These are phyloP conservation scores for Yarrowia deformans DNA, from an alignment of 805 yeast genomes.

Conservation along the genomic window DNA sequence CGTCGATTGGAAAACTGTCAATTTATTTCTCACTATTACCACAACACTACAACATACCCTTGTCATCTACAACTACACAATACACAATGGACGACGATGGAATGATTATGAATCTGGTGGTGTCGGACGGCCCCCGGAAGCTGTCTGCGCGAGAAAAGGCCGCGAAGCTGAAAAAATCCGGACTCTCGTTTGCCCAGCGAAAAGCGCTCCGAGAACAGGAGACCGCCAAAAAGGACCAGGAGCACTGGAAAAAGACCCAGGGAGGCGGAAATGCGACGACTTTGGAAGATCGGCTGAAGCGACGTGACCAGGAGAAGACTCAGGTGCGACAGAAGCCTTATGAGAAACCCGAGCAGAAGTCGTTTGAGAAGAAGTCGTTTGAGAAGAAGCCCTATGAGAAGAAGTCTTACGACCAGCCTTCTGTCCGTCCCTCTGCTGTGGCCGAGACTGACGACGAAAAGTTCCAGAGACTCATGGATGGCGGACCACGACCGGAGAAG, in stretches of 20 bases:
- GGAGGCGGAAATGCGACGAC: slow-evolving; percentile 1
- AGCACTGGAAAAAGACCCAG: slow-evolving; percentile 67
- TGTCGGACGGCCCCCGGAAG: slow-evolving; percentile 50
- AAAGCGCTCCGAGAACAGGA: slow-evolving; percentile 16
- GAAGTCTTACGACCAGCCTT: not conserved
- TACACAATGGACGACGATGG: slow-evolving; percentile 59
- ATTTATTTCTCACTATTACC: too few species aligned
- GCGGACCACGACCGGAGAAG: not conserved
- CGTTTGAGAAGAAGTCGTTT: not conserved
- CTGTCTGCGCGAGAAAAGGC: slow-evolving; percentile 42
- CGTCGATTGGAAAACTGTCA: not conserved
- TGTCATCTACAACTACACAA: not conserved
- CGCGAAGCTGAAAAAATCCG: slow-evolving; percentile 17
- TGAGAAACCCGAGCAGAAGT: not conserved
- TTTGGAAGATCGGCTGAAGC: slow-evolving; percentile 68
- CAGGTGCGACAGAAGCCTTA: slow-evolving; percentile 11
- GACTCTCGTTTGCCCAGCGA: slow-evolving; percentile 37
- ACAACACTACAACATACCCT: not conserved
- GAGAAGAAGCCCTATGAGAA: slow-evolving; percentile 1
- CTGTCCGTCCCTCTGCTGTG: not conserved
- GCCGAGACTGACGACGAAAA: slow-evolving; percentile 14
- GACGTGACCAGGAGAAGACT: slow-evolving; percentile 51
- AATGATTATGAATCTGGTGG: slow-evolving; percentile 74
- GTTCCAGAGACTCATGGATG: slow-evolving; percentile 16
- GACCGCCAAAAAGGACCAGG: slow-evolving; percentile 50